A percentile compares a stretch with the other conserved stretches of the same genome.
phyloP scores from a whole-genome alignment of 768 basidiomycete species.

The Xanthoconium stramineum region DNA sequence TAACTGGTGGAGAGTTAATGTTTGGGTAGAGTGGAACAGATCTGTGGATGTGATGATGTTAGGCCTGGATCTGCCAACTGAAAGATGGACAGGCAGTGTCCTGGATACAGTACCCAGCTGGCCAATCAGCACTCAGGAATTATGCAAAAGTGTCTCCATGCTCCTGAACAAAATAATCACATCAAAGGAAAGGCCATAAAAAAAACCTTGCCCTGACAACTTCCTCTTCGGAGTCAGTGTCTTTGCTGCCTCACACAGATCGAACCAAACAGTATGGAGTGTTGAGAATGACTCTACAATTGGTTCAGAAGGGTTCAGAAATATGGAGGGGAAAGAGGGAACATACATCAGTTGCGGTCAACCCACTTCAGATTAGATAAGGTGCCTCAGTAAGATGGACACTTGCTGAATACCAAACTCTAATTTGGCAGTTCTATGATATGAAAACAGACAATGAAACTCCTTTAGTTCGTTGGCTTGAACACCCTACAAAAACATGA shows the following conservation, averaged over 20 bases:
- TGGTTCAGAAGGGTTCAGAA: not conserved
- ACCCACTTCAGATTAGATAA: slow-evolving; percentile 8
- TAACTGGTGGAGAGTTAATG: no score
- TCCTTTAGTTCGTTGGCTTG: slow-evolving; percentile 10
- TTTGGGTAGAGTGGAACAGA: no score
- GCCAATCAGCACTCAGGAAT: no score
- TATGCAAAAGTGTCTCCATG: slow-evolving; percentile 26
- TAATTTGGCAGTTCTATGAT: not conserved
- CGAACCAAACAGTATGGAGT: slow-evolving; percentile 5
- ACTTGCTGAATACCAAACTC: not conserved
- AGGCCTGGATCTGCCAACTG: no score
- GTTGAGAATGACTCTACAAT: slow-evolving; percentile 10
- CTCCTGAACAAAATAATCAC: slow-evolving; percentile 16
- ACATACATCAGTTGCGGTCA: slow-evolving; percentile 5
- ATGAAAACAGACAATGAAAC: slow-evolving; percentile 10
- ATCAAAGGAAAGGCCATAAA: slow-evolving; percentile 1
- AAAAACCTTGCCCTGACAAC: not conserved
- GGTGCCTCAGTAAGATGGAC: slow-evolving; percentile 10
- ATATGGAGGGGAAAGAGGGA: not conserved
- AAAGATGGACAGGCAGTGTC: no score
- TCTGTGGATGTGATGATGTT: no score
- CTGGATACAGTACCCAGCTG: no score
- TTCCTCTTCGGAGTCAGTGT: not conserved
- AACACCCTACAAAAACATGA: slow-evolving; percentile 1
- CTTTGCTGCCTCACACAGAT: slow-evolving; percentile 3